Evolutionary conservation across 2,329 filamentous ascomycete species (phyloP).

Genomic region (Rhynchosporium agropyri): DNA sequence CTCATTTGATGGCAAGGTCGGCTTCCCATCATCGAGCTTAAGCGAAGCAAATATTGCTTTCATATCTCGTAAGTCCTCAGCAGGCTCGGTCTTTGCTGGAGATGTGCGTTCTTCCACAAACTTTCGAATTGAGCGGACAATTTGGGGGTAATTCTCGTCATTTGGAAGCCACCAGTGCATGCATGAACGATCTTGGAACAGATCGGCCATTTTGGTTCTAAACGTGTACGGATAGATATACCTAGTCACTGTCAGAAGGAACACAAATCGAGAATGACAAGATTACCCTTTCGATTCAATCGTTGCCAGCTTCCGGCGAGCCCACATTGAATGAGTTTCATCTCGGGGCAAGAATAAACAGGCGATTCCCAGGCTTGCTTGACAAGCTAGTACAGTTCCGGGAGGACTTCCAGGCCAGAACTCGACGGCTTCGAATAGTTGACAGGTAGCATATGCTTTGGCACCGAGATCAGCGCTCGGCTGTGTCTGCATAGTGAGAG

Average conservation of each 20-base stretch:
- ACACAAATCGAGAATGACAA: constrained; percentile 11
- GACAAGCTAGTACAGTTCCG: constrained; percentile 71
- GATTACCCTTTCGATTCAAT: constrained; percentile 80
- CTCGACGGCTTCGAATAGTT: constrained; percentile 78
- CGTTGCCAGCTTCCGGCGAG: constrained; percentile 74
- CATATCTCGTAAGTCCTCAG: constrained; percentile 73
- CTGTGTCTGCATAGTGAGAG: constrained; percentile 53
- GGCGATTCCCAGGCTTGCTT: constrained; percentile 76
- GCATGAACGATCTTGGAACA: constrained; percentile 73
- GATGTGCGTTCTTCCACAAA: constrained; percentile 79
- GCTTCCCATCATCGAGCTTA: constrained; percentile 51
- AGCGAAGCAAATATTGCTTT: constrained; percentile 71
- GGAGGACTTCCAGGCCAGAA: constrained; percentile 70
- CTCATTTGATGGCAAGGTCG: constrained; percentile 17
- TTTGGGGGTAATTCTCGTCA: constrained; percentile 71
- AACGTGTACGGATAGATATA: constrained; percentile 81
- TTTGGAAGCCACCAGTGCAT: constrained; percentile 89
- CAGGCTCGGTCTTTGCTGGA: constrained; percentile 57
- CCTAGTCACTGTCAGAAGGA: constrained; percentile 51
- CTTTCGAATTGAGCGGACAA: constrained; percentile 75
- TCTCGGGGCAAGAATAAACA: constrained; percentile 81
- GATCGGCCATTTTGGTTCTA: constrained; percentile 72
- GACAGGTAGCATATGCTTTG: constrained; percentile 71
- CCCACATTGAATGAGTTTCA: constrained; percentile 73
- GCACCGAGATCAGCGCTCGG: constrained; percentile 57